Base-by-base conservation (phyloP, 129 eudicot genomes). In the Centaurea solstitialis region DNA sequence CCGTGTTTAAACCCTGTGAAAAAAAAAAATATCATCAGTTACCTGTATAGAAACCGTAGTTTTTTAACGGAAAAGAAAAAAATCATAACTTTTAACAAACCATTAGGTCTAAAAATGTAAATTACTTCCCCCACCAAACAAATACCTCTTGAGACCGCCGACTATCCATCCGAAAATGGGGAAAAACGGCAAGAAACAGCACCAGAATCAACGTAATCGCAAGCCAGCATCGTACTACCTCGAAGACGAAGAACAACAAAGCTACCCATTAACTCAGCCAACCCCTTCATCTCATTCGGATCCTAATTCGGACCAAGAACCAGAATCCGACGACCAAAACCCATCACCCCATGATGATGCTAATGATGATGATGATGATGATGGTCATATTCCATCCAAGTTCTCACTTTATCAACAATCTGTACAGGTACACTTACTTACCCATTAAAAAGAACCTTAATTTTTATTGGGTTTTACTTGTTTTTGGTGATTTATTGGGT, bases 371-470 rank as follows among this genome's bases (percentile, higher is more conserved):
- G 30, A 26, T 26, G 72, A 6, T 30, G 53, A 70, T 70, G 30
- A 6, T 59, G 11, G 9, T 69, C 82, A 80, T 17, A 22, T 86
- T 39, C 99, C 98, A 7, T 95, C 98, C 4, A 95, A 95, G 79
- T 95, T 92, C 78, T 83, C 86, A 12, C 94, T 95, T 5, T 95
- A 95, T 79, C 99, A 95, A 75, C 99, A 93, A 81, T 92, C 99
- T 72, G 99, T 95, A 20, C 98, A 95, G 92, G 99, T 41, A 21
- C 39, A 41, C 64, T 64, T 7, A 11, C 37, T 3, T 3, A 1
- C 37, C 37, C 37, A 26, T 0, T 0, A 26, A 4, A 33, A 33
- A 33, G 1, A 57, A 22, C 65, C 65, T 57, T 6, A 2, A 24
- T 11, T 57, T 68, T 9, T 8, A 15, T 10, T 11, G 72, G 41